Percentiles rank a stretch among this genome's conserved stretches.
phyloP scores from a whole-genome alignment of 805 yeast genomes.

The Suhomyces sp. region DNA sequence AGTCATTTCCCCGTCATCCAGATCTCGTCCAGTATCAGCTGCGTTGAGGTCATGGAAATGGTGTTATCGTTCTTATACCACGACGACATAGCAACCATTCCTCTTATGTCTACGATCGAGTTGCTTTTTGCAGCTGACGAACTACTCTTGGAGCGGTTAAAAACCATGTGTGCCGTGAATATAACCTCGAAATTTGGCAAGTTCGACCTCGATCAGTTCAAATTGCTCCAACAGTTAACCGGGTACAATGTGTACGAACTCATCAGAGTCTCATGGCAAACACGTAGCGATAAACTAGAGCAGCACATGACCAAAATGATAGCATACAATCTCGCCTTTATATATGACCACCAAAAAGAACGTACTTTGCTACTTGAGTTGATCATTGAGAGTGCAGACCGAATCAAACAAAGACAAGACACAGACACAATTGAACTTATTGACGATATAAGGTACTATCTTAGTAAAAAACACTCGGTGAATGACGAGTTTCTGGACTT shows the following conservation, averaged over 20 bases:
- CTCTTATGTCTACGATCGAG: slow-evolving; percentile 51
- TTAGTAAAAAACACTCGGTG: slow-evolving; percentile 40
- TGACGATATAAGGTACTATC: slow-evolving; percentile 71
- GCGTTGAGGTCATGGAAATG: slow-evolving; percentile 42
- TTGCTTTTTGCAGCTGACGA: slow-evolving; percentile 58
- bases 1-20: slow-evolving; percentile 26
- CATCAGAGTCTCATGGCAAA: slow-evolving; percentile 64
- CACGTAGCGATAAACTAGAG: slow-evolving; percentile 62
- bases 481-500: slow-evolving; percentile 25
- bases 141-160: slow-evolving; percentile 58
- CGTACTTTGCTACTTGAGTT: slow-evolving; percentile 16
- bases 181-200: slow-evolving; percentile 32
- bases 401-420: slow-evolving; percentile 62
- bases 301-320: slow-evolving; percentile 57
- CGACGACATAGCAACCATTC: slow-evolving; percentile 51
- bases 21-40: slow-evolving; percentile 20
- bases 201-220: slow-evolving; percentile 18
- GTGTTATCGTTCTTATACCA: slow-evolving; percentile 56
- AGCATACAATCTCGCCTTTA: slow-evolving; percentile 44
- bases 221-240: slow-evolving; percentile 14
- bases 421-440: slow-evolving; percentile 78
- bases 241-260: slow-evolving; percentile 52
- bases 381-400: slow-evolving; percentile 46
- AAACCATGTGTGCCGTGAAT: slow-evolving; percentile 57
- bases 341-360: slow-evolving; percentile 35